Evolutionary conservation across 2,329 filamentous ascomycete genomes (phyloP).

Genomic region (Neonectria coccinea): DNA sequence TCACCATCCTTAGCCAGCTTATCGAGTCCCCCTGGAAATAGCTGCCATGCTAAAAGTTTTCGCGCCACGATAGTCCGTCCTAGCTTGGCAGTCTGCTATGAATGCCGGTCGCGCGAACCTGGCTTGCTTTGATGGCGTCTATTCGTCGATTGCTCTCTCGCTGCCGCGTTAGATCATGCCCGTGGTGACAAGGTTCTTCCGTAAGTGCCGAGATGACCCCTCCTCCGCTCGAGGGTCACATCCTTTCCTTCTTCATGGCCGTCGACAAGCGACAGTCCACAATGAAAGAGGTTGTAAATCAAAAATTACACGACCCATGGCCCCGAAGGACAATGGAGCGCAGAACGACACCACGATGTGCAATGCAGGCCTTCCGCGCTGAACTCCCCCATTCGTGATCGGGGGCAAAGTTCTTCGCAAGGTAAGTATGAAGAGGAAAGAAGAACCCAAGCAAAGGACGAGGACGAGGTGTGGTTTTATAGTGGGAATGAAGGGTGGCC

Average conservation of each 20-base stretch:
- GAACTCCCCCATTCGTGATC: slow-evolving; percentile 58
- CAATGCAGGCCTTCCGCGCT: slow-evolving; percentile 64
- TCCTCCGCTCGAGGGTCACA: neutral
- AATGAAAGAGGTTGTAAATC: slow-evolving; percentile 60
- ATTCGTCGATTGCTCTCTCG: neutral
- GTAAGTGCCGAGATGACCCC: neutral
- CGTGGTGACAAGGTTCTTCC: neutral
- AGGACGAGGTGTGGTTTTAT: slow-evolving; percentile 33
- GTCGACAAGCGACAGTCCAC: slow-evolving; percentile 50
- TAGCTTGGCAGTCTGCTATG: neutral
- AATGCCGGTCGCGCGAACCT: neutral
- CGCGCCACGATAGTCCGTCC: neutral
- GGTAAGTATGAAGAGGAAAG: slow-evolving; percentile 63
- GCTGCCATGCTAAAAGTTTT: slow-evolving; percentile 4
- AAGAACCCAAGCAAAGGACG: slow-evolving; percentile 3
- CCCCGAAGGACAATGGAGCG: slow-evolving; percentile 64
- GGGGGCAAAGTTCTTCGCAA: slow-evolving; percentile 54
- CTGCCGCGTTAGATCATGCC: neutral
- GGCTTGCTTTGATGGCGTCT: neutral
- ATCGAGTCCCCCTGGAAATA: slow-evolving; percentile 7
- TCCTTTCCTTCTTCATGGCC: slow-evolving; percentile 62
- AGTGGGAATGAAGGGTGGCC: slow-evolving; percentile 1
- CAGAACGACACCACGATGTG: slow-evolving; percentile 63
- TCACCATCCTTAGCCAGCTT: slow-evolving; percentile 19
- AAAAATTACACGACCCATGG: slow-evolving; percentile 65